Base-by-base conservation (phyloP, 2,329 filamentous ascomycete genomes). In the Diaporthe nobilis region DNA sequence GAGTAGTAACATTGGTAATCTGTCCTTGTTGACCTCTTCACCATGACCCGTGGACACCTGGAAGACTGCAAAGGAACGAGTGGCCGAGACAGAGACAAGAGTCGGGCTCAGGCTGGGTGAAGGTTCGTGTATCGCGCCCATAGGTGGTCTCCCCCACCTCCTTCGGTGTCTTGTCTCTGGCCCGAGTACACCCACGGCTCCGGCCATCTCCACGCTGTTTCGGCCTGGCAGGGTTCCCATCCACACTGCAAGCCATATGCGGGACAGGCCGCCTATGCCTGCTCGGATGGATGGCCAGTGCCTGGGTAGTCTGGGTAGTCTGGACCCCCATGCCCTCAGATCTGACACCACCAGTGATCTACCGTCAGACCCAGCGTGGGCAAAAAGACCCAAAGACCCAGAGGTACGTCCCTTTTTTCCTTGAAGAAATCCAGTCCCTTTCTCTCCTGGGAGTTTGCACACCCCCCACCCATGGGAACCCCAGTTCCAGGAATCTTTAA, bases 321-420 rank as follows among this genome's bases (percentile, higher is more conserved):
- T 57, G 34, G 60, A 42, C 58, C 65, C 58, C 65, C 58, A 72
- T 58, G 68, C 58, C 73, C 68, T 61, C 44, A 44, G 53, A 37
- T 74, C 51, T 77, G 51, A 61, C 47, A 47, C 51, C 47, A 5
- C 42, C 5, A 20, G 22, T n/a, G 20, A 42, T 68, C 57, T 76
- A 39, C 55, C 39, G 20, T 68, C 75, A 75, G 75, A 75, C 75
- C 75, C 73, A 58, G 37, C 60, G 57, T 37, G 49, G 42, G 47
- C 42, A 70, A 70, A 68, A 70, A 68, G 65, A 68, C 28, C 63
- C 31, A 68, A 68, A 70, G 65, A 70, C 49, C 65, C 65, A 12
- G 9, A 74, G 61, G 28, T 74, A 74, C 28, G 34, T 63, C 25
- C 22, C 58, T 72, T 71, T 51, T n/a, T 67, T 25, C 2, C n/a